Evolutionary conservation across 805 yeast species (phyloP).

Genomic region (Saturnispora sekii): DNA sequence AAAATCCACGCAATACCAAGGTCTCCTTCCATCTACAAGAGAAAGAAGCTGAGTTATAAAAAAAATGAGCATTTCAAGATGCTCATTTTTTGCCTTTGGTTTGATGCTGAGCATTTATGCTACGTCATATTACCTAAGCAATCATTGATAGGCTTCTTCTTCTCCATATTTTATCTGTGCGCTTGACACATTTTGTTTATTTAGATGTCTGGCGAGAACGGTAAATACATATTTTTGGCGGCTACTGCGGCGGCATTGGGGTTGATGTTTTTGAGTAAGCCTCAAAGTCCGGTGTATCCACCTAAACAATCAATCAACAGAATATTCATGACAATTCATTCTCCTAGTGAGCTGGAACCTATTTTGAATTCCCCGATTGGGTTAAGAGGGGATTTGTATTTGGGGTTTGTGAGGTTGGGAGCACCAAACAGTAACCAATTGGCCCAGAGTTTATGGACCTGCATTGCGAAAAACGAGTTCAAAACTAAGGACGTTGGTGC

Average conservation of each 20-base stretch:
- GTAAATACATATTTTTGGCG: not conserved
- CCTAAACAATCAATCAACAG: constrained; percentile 29
- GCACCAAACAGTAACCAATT: constrained; percentile 52
- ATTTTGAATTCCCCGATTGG: constrained; percentile 22
- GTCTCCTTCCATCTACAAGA: not conserved
- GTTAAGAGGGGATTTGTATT: constrained; percentile 9
- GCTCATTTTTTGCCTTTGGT: not conserved
- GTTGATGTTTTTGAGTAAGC: not conserved
- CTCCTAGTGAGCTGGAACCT: constrained; percentile 50
- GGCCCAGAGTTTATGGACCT: constrained; percentile 50
- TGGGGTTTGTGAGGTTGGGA: constrained; percentile 51
- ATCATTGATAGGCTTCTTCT: no score
- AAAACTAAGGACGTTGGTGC: constrained; percentile 39
- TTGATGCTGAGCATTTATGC: not conserved
- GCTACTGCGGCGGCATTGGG: constrained; percentile 5
- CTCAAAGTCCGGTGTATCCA: constrained; percentile 21
- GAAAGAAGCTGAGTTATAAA: not conserved
- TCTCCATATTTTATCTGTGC: not conserved
- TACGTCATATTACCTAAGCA: no score
- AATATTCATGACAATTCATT: constrained; percentile 44
- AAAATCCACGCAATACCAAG: constrained; percentile 3
- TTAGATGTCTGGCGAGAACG: not conserved
- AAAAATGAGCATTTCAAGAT: constrained; percentile 4
- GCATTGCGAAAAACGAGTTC: constrained; percentile 60
- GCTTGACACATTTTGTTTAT: not conserved